Base-by-base conservation (phyloP, 2,329 filamentous ascomycete species). In the Hypoxylon sp. region DNA sequence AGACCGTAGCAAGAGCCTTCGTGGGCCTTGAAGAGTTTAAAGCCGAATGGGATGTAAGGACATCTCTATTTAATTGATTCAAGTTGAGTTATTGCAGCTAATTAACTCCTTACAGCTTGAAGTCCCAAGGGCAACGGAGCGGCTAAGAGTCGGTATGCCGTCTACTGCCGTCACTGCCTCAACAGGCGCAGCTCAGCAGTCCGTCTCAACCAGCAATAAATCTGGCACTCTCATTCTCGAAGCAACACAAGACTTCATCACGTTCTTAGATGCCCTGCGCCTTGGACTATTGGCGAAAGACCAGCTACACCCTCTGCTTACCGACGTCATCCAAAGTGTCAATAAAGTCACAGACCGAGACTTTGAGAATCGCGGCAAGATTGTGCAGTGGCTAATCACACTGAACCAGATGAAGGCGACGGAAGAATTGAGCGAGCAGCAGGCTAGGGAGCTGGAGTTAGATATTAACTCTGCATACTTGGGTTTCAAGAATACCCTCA, bases 201-300 rank as follows among this genome's bases (percentile, higher is more conserved):
- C 80, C 28, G 74, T 80, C 4, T 74, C 78, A 11, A 73, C 77
- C 48, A 81, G 75, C 57, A 78, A 80, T 71, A 84, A 82, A 34
- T 85, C 84, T 65, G 86, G 87, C 8, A 81, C 87, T 2, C 78
- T 97, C 34, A 96, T 98, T 61, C 82, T 96, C 43, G 90, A 94
- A 68, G 95, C 95, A 1, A 98, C 94, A 0, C 94, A 99, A 78
- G 96, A 97, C 77, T 99, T 99, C 77, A 99, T 99, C 78, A 99
- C 95, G 0, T 94, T 99, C 75, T 86, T 99, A 54, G 95, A 99
- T 75, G 96, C 95, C 15, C 85, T 99, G 71, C 94, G 94, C 75
- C 87, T 99, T 56, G 94, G 94, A 46, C 88, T 98, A 73, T 84
- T 97, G 10, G 94, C 94, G 49, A 99, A 99, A 75, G 94, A 98